Evolutionary conservation across 2,329 filamentous ascomycete genomes (phyloP), one percentile per base, ranked within the genome.

Genomic region (Moelleriella libera): DNA sequence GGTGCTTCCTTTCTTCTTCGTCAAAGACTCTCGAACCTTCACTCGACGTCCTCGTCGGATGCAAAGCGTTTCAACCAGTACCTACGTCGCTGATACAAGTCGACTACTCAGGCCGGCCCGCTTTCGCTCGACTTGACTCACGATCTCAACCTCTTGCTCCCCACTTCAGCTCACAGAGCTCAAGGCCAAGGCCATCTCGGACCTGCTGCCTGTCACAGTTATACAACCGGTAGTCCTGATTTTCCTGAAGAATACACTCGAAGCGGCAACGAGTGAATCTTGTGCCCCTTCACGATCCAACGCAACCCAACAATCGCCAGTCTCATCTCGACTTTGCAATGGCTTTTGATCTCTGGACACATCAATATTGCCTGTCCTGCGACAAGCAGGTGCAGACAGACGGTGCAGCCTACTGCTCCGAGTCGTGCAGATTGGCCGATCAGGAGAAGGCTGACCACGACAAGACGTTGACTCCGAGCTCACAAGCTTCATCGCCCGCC

Each of bases 321-420:
- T 11, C 41, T 37, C 47, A 49, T 28, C n/a, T n/a, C 32, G 30
- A 43, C 14, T 31, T 45, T 12, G 43, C 46, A 21, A 78, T 77
- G 72, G 70, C 74, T 63, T 68, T 70, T 61, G 74, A 78, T 55
- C 66, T 71, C 60, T 95, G 89, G 88, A 85, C 85, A 58, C 86
- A 85, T 65, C 83, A 94, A 67, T 95, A 88, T 77, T 96, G 89
- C 75, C 80, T 96, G 58, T 82, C 85, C 70, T 96, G 89, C 72
- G 89, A 96, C 70, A 83, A 84, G 69, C 66, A 68, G 57, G 64
- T 67, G 45, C 86, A 94, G 68, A 88, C 85, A 51, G 78, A 85
- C 54, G 81, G 81, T 48, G 82, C 82, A 52, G 80, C 85, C 54
- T 95, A 94, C 74, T 96, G 89, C 75, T 94, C 88, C 44, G 88